These are phyloP conservation scores for Physcomitrellopsis africana DNA, from an alignment of 225 moss, liverwort and hornwort species.

Conservation along the genomic window DNA sequence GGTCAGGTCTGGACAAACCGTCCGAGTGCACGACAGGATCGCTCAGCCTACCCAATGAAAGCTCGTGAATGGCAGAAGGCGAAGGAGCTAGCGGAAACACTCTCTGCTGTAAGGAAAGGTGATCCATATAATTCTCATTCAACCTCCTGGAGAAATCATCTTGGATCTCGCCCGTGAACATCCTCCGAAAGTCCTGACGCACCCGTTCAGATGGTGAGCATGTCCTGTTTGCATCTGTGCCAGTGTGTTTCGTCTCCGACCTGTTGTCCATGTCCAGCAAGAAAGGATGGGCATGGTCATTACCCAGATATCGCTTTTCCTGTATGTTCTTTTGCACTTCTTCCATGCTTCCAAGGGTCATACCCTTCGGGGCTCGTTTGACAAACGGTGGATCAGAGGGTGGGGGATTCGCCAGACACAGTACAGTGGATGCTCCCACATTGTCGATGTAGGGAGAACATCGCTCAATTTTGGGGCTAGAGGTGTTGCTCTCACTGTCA, in stretches of 20 bases:
- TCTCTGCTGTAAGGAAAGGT: constrained; percentile 21
- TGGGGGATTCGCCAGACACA: constrained; percentile 69
- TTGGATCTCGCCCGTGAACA: constrained; percentile 29
- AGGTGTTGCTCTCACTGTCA: constrained; percentile 57
- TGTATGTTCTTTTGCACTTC: constrained; percentile 8
- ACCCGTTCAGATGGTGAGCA: constrained; percentile 17
- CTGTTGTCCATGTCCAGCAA: constrained; percentile 37
- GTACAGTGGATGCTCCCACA: constrained; percentile 67
- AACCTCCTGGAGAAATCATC: constrained; percentile 21
- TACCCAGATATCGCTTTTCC: constrained; percentile 18
- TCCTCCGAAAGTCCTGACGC: constrained; percentile 12
- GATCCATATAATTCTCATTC: constrained; percentile 26
- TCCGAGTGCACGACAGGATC: constrained; percentile 20
- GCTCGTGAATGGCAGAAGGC: constrained; percentile 39
- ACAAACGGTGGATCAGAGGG: constrained; percentile 39
- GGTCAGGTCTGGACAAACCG: constrained; percentile 24
- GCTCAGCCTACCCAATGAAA: constrained; percentile 39
- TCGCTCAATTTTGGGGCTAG: constrained; percentile 42
- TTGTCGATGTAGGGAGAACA: constrained; percentile 25
- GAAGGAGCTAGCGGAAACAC: constrained; percentile 23
- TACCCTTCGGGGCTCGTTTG: constrained; percentile 20
- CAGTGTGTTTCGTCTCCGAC: constrained; percentile 19
- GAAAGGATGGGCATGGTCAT: constrained; percentile 30
- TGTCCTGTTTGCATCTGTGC: not conserved
- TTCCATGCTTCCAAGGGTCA: constrained; percentile 19